Conservation (phyloP, 2,329 filamentous ascomycete genomes). For the Hymenoscyphus occultus region DNA sequence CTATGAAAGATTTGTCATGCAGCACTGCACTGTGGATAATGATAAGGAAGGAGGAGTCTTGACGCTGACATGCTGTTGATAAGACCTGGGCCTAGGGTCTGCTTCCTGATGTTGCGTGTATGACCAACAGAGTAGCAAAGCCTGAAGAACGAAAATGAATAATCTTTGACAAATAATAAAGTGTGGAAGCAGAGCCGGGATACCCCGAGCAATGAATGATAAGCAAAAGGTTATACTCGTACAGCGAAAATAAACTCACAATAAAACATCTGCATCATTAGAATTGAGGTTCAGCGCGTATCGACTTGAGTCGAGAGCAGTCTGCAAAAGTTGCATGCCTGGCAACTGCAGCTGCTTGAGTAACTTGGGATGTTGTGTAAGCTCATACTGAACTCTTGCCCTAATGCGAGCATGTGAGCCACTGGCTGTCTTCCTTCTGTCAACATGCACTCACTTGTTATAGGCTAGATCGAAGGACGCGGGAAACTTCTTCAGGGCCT, state of each 20-base stretch:
- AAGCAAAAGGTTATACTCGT: not conserved
- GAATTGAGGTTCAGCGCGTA: conserved; percentile 57
- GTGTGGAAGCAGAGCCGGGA: not conserved
- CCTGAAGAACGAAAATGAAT: not conserved
- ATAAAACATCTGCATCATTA: conserved; percentile 64
- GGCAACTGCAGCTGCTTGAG: conserved; percentile 54
- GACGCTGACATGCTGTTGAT: not conserved
- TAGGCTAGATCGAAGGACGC: conserved; percentile 68
- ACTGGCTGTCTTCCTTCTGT: not conserved
- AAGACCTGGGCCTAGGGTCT: not conserved
- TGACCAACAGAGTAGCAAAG: not conserved
- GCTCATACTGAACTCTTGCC: conserved; percentile 66
- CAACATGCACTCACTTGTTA: conserved; percentile 56
- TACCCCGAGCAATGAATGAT: not conserved
- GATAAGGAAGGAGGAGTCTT: not conserved
- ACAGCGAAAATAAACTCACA: conserved; percentile 38
- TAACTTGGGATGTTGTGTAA: conserved; percentile 64
- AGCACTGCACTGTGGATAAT: not conserved
- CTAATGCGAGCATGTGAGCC: conserved; percentile 38
- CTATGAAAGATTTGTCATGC: not conserved
- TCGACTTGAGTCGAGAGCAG: conserved; percentile 61
- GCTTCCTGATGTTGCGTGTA: not conserved
- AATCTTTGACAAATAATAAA: not conserved
- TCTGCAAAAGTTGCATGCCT: conserved; percentile 51
- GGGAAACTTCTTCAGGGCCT: conserved; percentile 59